Evolutionary conservation across 2,329 filamentous ascomycete genomes (phyloP).

Genomic region (Chaetomium sp.): DNA sequence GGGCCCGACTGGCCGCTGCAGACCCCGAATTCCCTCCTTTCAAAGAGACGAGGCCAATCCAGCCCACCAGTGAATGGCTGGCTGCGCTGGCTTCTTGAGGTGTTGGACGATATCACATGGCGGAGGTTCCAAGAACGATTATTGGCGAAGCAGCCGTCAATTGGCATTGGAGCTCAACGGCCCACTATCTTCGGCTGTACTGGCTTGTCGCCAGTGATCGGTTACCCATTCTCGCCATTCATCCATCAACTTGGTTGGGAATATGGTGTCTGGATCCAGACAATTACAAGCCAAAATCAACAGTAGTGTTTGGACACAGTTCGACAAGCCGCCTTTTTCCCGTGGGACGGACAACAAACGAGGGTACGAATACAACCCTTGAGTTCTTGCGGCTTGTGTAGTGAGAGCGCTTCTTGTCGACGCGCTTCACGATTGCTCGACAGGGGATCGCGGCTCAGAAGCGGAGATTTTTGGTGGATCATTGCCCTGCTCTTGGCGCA

Average conservation of each 20-base stretch:
- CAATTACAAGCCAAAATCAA: too few species aligned
- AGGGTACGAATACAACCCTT: too few species aligned
- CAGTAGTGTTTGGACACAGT: too few species aligned
- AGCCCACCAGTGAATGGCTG: too few species aligned
- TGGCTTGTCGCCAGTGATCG: slow-evolving; percentile 7
- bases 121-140: slow-evolving; percentile 4
- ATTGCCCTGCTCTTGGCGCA: slow-evolving; percentile 7
- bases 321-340: background rate
- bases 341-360: too few species aligned
- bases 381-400: background rate
- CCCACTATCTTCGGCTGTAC: slow-evolving; percentile 6
- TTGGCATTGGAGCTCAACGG: slow-evolving; percentile 10
- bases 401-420: background rate
- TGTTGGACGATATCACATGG: slow-evolving; percentile 20
- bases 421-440: slow-evolving; percentile 1
- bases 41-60: too few species aligned
- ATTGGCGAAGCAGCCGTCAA: slow-evolving; percentile 18
- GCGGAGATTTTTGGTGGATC: slow-evolving; percentile 5
- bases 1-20: background rate
- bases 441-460: slow-evolving; percentile 4
- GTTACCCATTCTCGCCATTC: slow-evolving; percentile 3
- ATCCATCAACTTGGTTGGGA: background rate
- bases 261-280: background rate
- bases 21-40: background rate
- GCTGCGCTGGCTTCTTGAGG: background rate